Evolutionary conservation across 441 rosid species (phyloP).

Genomic region (Jatropha podagrica): DNA sequence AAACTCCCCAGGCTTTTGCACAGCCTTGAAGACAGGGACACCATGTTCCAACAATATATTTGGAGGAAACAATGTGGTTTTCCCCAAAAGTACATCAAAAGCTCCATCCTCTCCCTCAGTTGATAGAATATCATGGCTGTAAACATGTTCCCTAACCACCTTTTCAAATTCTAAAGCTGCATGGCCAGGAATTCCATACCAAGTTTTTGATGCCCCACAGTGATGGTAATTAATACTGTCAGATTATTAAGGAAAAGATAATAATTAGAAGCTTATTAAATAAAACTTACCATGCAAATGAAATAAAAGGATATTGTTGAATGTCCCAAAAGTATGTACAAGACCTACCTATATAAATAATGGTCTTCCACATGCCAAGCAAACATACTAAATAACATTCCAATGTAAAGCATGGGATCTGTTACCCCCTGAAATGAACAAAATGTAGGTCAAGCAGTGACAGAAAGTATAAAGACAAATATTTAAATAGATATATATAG

Average conservation of each 20-base stretch:
- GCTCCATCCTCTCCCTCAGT: conserved; percentile 93
- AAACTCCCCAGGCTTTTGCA: conserved; percentile 98
- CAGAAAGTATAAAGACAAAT: not conserved
- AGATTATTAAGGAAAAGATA: conserved; percentile 11
- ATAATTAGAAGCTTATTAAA: not conserved
- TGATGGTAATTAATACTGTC: conserved; percentile 98
- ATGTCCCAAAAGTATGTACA: not conserved
- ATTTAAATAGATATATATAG: not conserved
- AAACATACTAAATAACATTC: conserved; percentile 99
- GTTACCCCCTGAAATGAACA: conserved; percentile 88
- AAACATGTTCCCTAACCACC: conserved; percentile 85
- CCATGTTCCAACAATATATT: conserved; percentile 74
- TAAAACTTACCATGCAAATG: not conserved
- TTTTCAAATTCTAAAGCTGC: conserved; percentile 92
- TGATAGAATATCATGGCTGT: conserved; percentile 70
- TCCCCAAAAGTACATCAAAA: conserved; percentile 95
- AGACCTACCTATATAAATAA: conserved; percentile 84
- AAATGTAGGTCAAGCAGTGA: conserved; percentile 7
- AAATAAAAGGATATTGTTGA: conserved; percentile 4
- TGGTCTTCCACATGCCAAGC: conserved; percentile 99
- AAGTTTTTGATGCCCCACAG: conserved; percentile 98
- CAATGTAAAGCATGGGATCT: conserved; percentile 99
- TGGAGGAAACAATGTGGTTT: conserved; percentile 97
- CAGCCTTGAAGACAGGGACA: conserved; percentile 96
- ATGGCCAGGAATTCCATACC: conserved; percentile 98